These are phyloP conservation scores for Candida nanaspora DNA, from an alignment of 805 yeast genomes.

Conservation along the genomic window DNA sequence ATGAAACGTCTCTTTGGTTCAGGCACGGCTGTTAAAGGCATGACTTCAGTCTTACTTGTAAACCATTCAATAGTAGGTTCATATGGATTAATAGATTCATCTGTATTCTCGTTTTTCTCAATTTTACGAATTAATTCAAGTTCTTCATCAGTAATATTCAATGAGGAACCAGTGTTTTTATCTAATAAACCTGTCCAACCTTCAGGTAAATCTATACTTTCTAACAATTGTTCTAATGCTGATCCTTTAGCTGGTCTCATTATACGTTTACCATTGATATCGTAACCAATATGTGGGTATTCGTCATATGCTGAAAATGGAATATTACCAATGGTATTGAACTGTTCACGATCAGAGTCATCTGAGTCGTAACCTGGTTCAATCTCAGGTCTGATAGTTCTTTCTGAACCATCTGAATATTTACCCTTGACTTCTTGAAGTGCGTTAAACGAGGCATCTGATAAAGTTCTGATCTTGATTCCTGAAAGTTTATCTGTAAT, in stretches of 20 bases:
- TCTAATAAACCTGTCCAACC: conserved; percentile 98
- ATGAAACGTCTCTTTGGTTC: conserved; percentile 97
- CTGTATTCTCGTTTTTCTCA: conserved; percentile 79
- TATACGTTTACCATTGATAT: conserved; percentile 93
- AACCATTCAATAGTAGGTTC: conserved; percentile 96
- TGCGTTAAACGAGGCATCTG: conserved; percentile 29
- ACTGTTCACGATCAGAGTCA: conserved; percentile 75
- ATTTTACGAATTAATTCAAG: conserved; percentile 80
- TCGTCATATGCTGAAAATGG: conserved; percentile 93
- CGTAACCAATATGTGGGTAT: conserved; percentile 95
- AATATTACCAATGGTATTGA: conserved; percentile 87
- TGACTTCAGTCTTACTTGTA: conserved; percentile 71
- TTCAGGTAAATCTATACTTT: conserved; percentile 88
- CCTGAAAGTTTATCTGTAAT: conserved; percentile 50
- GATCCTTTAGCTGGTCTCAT: conserved; percentile 98
- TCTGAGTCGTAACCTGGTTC: conserved; percentile 94
- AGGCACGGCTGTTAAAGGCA: conserved; percentile 91
- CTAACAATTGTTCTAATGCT: conserved; percentile 85
- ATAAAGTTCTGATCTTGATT: conserved; percentile 43
- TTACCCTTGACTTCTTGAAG: conserved; percentile 33
- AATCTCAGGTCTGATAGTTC: conserved; percentile 80
- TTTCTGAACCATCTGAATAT: conserved; percentile 73
- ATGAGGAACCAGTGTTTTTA: conserved; percentile 75
- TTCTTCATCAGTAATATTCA: conserved; percentile 83
- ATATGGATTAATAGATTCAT: conserved; percentile 75